A percentile compares a stretch with the other conserved stretches of the same genome.
These are phyloP conservation scores for Botrytis pseudocinerea DNA, from an alignment of 2,329 filamentous ascomycete species.

Conservation along the genomic window DNA sequence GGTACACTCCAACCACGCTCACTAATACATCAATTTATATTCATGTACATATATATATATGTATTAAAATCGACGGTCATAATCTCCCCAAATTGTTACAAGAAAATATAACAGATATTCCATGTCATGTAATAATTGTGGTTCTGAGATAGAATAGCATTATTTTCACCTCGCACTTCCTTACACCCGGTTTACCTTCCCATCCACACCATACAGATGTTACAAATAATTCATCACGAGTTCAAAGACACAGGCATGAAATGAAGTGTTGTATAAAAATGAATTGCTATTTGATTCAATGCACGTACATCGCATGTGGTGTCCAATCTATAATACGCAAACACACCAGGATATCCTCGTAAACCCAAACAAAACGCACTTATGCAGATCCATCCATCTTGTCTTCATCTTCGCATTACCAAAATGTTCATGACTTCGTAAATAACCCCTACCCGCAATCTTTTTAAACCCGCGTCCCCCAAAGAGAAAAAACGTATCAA, in stretches of 20 bases:
- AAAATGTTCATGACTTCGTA: conserved; percentile 20
- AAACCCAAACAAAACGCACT: neutral
- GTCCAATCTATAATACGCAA: conserved; percentile 8
- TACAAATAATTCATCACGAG: neutral
- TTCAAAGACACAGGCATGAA: neutral
- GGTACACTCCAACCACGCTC: neutral
- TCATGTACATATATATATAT: neutral
- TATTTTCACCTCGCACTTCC: neutral
- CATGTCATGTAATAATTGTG: neutral
- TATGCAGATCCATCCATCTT: neutral
- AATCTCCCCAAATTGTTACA: neutral
- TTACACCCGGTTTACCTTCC: neutral
- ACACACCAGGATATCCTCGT: conserved; percentile 1
- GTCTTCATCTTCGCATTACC: neutral
- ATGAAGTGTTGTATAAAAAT: neutral
- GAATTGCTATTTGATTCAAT: neutral
- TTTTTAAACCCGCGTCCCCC: neutral
- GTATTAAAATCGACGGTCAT: neutral
- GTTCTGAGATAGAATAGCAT: no score
- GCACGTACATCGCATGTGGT: neutral
- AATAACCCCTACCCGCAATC: neutral
- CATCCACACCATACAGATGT: neutral
- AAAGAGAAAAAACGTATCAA: neutral
- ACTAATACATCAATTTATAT: neutral
- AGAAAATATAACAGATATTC: neutral